phyloP scores from a whole-genome alignment of 2,329 filamentous ascomycete species.

The Emydomyces testavorans region DNA sequence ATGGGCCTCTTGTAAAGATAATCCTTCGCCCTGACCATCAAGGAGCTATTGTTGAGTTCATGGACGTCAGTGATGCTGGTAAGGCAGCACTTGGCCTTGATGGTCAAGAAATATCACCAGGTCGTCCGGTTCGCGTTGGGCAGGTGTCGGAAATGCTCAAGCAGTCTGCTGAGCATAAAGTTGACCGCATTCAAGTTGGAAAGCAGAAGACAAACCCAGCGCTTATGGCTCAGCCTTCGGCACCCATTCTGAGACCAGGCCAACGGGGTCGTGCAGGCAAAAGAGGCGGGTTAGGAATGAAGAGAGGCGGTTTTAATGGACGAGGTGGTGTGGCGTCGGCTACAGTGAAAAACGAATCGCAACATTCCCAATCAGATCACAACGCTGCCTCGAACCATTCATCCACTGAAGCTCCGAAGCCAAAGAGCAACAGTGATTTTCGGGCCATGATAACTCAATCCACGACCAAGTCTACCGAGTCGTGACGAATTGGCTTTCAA shows the following conservation, averaged over 20 bases:
- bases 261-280: constrained; percentile 36
- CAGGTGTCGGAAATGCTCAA: constrained; percentile 42
- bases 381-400: background rate
- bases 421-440: constrained; percentile 50
- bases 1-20: constrained; percentile 63
- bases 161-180: constrained; percentile 33
- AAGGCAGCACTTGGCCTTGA: constrained; percentile 41
- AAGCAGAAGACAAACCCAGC: constrained; percentile 18
- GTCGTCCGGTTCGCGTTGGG: constrained; percentile 37
- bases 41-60: constrained; percentile 77
- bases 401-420: constrained; percentile 16
- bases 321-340: background rate
- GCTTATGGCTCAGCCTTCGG: constrained; percentile 24
- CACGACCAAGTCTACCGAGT: constrained; percentile 19
- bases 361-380: background rate
- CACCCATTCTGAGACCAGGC: constrained; percentile 36
- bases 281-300: constrained; percentile 41
- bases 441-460: constrained; percentile 39
- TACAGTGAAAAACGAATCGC: background rate
- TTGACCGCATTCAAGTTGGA: constrained; percentile 30
- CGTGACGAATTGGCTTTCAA: background rate
- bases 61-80: constrained; percentile 57
- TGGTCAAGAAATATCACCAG: constrained; percentile 36
- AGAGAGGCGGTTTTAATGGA: constrained; percentile 20
- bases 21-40: constrained; percentile 68